Evolutionary conservation across 1,139 yeast species (phyloP).

Genomic region (Lodderomyces margitis): DNA sequence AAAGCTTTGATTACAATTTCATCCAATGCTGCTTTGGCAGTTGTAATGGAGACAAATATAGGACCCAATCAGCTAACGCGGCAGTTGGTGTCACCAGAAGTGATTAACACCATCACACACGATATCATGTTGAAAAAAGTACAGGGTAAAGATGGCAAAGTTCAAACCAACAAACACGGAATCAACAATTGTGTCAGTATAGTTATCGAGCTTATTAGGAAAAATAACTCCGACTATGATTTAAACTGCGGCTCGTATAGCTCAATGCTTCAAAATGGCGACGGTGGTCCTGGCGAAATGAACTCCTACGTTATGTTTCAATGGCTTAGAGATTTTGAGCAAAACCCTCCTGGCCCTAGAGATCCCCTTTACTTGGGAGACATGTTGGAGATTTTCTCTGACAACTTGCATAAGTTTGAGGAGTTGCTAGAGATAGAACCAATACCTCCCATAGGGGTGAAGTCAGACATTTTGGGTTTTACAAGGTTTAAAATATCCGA

Average conservation of each 20-base stretch:
- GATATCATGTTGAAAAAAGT: conserved; percentile 36
- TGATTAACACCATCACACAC: conserved; percentile 36
- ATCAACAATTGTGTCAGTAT: conserved; percentile 48
- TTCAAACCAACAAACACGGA: conserved; percentile 42
- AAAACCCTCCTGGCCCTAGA: conserved; percentile 46
- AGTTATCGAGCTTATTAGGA: conserved; percentile 46
- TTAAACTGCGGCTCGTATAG: conserved; percentile 44
- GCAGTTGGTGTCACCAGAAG: conserved; percentile 41
- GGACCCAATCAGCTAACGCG: conserved; percentile 48
- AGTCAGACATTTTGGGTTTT: conserved; percentile 32
- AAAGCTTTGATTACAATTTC: conserved; percentile 93
- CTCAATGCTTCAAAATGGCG: conserved; percentile 28
- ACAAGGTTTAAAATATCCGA: conserved; percentile 45
- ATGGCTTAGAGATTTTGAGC: conserved; percentile 49
- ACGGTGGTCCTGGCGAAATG: conserved; percentile 38
- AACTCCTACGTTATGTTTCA: conserved; percentile 45
- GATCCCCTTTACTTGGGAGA: conserved; percentile 49
- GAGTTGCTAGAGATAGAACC: conserved; percentile 29
- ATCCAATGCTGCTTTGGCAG: conserved; percentile 58
- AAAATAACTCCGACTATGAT: conserved; percentile 49
- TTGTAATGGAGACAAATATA: conserved; percentile 46
- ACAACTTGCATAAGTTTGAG: conserved; percentile 32
- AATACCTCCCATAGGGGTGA: conserved; percentile 22
- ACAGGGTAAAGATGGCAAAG: conserved; percentile 16
- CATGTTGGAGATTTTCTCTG: conserved; percentile 40